Base-by-base conservation (phyloP, 176 grass and related monocot genomes). In the Chloris gayana region DNA sequence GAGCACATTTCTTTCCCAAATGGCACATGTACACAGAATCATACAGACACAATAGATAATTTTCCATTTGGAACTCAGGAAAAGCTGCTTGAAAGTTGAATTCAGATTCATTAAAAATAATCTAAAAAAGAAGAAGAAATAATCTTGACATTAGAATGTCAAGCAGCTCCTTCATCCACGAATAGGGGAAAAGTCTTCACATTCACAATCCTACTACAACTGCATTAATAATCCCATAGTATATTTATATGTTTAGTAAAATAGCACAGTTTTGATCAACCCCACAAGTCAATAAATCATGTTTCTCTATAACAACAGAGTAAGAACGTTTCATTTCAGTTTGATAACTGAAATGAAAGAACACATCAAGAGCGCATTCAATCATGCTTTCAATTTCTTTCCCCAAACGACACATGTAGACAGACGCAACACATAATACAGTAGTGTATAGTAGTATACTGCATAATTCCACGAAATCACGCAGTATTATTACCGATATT, bases 321-420 rank as follows among this genome's bases (percentile, higher is more conserved):
- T 19, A 41, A 30, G 13, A 0, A 80, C 10, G 22, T n/a, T 44
- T 70, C 35, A 57, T 32, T 44, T 70, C 25, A 45, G 6, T 81
- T 58, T 67, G 76, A 80, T 22, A 6, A 37, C 6, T 14, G 15
- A 31, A 37, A 10, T 14, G 15, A 31, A 70, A 69, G 77, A 69
- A 72, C 30, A 72, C 44, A 82, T 21, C 1, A 25, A 72, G 32
- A 58, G 18, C 14, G 68, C 47, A 50, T 85, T 77, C 8, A 50
- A 67, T 85, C n/a, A 77, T 46, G 41, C 53, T 61, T 84, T 62
- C 0, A 79, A 53, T 67, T 35, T 37, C 49, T 61, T 73, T 82
- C 27, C 47, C 83, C 78, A 47, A 69, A 82, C 14, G 58, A 67
- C 18, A 76, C 78, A 77, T 38, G 47, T 31, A 80, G 72, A 82